These are phyloP conservation scores for Pseudocercospora fuligena DNA, from an alignment of 2,329 filamentous ascomycete species.

Conservation along the genomic window DNA sequence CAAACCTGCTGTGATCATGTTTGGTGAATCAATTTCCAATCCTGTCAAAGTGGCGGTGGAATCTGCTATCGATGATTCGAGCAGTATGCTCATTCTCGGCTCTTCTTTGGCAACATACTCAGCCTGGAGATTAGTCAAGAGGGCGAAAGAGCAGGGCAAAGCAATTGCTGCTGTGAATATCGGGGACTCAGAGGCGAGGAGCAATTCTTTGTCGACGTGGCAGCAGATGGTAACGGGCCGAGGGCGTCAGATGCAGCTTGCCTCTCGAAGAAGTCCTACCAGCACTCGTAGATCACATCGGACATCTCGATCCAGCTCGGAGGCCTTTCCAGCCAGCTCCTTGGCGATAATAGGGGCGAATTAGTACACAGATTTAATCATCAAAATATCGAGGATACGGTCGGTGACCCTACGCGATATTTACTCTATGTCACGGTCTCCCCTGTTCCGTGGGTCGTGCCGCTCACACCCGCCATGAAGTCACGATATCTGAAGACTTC, in stretches of 20 bases:
- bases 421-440: slow-evolving; percentile 16
- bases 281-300: slow-evolving; percentile 38
- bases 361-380: not conserved
- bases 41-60: slow-evolving; percentile 77
- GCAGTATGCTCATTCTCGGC: slow-evolving; percentile 77
- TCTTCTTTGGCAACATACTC: slow-evolving; percentile 95
- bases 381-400: not conserved
- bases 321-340: slow-evolving; percentile 6
- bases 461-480: slow-evolving; percentile 68
- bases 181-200: slow-evolving; percentile 78
- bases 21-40: slow-evolving; percentile 81
- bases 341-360: slow-evolving; percentile 9
- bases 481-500: slow-evolving; percentile 95
- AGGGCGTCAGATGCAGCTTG: slow-evolving; percentile 48
- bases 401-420: not conserved
- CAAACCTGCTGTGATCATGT: slow-evolving; percentile 95
- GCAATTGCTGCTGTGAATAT: slow-evolving; percentile 87
- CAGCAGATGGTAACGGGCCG: slow-evolving; percentile 45
- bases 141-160: slow-evolving; percentile 80
- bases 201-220: slow-evolving; percentile 65
- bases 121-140: slow-evolving; percentile 85
- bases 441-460: slow-evolving; percentile 29
- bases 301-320: slow-evolving; percentile 1
- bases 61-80: slow-evolving; percentile 75
- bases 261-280: slow-evolving; percentile 48